Base-by-base conservation (phyloP, 345 rosid species). In the Pugionium cornutum region DNA sequence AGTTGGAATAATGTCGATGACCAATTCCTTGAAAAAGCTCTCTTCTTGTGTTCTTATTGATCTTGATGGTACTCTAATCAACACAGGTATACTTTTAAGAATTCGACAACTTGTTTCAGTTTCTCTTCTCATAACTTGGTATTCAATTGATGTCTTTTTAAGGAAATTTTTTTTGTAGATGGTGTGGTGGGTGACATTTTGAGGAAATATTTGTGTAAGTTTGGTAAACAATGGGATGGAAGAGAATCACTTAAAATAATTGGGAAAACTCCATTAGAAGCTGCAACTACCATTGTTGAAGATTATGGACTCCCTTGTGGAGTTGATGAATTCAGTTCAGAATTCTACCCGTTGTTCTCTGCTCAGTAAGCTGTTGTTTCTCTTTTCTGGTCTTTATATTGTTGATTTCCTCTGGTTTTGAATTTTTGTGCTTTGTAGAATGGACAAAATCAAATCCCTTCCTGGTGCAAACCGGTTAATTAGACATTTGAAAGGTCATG, bases 181-280 rank as follows among this genome's bases (percentile, higher is more conserved):
- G 87, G 87, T 37, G 59, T 89, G 26, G 81, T 85, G 11, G 66
- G 70, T 45, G 88, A 88, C 37, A 75, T 92, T 47, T 78, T 89
- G 74, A 89, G 81, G 75, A 78, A 70, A 10, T 75, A 65, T 69
- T 56, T 92, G 76, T 74, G 70, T 43, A 92, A 81, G 73, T 88
- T 83, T 73, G 97, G 97, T 54, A 92, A 89, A 47, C 76, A 86
- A 46, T 92, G 98, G 98, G 98, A 92, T 70, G 97, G 96, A 34
- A 89, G 97, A 78, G 96, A 92, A 79, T 74, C 75, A 26, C 78
- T 49, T 34, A 81, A 75, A 48, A 74, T 83, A 35, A 79, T 81
- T 32, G 97, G 98, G 9, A 83, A 79, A 66, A 88, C 95, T 37
- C 92, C 92, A 11, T 47, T 72, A 37, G 99, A 89, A 70, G 91